Conservation (phyloP, 83 land plant species). For the Isoetes engelmannii region DNA sequence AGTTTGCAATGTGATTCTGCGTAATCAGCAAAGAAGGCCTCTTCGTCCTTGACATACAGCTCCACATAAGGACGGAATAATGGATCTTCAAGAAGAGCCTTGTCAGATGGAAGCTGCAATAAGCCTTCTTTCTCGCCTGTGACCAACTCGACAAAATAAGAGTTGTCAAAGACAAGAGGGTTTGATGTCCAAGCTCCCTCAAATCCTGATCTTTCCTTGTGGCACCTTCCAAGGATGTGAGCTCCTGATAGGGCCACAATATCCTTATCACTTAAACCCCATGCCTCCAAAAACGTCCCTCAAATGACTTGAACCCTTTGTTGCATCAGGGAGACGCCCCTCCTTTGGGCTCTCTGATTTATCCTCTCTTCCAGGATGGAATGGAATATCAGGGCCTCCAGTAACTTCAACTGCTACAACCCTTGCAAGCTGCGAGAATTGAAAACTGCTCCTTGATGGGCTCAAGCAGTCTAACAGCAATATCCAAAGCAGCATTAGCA, state of each 20-base stretch:
- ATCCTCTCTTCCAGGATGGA: constrained; percentile 96
- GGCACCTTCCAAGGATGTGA: constrained; percentile 92
- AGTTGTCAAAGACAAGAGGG: constrained; percentile 74
- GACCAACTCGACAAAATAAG: constrained; percentile 71
- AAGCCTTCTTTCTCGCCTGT: constrained; percentile 81
- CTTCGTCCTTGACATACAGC: constrained; percentile 63
- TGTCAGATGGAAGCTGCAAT: constrained; percentile 73
- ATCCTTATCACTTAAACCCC: constrained; percentile 90
- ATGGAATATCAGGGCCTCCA: constrained; percentile 88
- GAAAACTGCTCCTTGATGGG: constrained; percentile 82
- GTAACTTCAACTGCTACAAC: constrained; percentile 91
- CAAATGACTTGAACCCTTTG: constrained; percentile 70
- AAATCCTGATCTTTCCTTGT: constrained; percentile 96
- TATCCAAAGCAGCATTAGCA: constrained; percentile 82
- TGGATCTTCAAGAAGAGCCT: constrained; percentile 72
- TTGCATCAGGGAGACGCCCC: constrained; percentile 96
- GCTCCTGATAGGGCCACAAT: constrained; percentile 96
- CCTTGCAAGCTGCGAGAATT: constrained; percentile 76
- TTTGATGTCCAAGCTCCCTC: constrained; percentile 90
- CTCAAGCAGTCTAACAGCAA: constrained; percentile 72
- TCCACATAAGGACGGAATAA: constrained; percentile 55
- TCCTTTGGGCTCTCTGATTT: constrained; percentile 62
- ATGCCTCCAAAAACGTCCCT: constrained; percentile 67
- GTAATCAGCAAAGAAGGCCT: constrained; percentile 64
- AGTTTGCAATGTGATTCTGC: constrained; percentile 57